A percentile compares a stretch with the other conserved stretches of the same genome.
phyloP scores from a whole-genome alignment of 805 yeast genomes.

The Candida wancherniae region DNA sequence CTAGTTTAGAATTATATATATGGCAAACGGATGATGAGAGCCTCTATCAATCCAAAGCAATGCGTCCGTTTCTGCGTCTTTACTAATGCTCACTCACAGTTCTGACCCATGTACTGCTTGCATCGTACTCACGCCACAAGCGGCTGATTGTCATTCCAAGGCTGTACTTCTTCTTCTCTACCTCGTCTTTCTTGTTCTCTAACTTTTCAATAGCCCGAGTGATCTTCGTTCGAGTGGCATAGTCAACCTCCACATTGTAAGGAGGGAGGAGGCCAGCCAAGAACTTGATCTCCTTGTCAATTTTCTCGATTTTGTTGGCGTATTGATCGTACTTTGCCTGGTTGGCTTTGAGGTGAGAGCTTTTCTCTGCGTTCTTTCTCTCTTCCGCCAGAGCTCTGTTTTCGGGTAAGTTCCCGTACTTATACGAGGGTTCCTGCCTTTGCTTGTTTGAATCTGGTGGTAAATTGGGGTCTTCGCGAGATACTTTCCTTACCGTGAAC shows the following conservation, averaged over 20 bases:
- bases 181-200: conserved; percentile 36
- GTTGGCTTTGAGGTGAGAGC: conserved; percentile 11
- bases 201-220: conserved; percentile 37
- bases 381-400: conserved; percentile 11
- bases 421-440: conserved; percentile 5
- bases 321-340: conserved; percentile 35
- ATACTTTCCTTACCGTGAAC: conserved; percentile 19
- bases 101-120: conserved; percentile 40
- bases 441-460: neutral
- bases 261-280: conserved; percentile 39
- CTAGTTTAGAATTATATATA: too few species aligned
- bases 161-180: conserved; percentile 37
- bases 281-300: conserved; percentile 37
- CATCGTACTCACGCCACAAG: conserved; percentile 40
- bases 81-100: conserved; percentile 19
- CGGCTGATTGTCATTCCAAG: conserved; percentile 40
- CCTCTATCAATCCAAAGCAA: too few species aligned
- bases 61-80: too few species aligned
- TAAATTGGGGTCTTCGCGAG: conserved; percentile 8
- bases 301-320: conserved; percentile 28
- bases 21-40: too few species aligned
- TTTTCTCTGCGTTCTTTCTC: conserved; percentile 10
- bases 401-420: conserved; percentile 18
- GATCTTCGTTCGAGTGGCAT: conserved; percentile 37
- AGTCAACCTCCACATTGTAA: conserved; percentile 40